Conservation (phyloP, 108 stramenopile species). For the Skeletonema menzelii region DNA sequence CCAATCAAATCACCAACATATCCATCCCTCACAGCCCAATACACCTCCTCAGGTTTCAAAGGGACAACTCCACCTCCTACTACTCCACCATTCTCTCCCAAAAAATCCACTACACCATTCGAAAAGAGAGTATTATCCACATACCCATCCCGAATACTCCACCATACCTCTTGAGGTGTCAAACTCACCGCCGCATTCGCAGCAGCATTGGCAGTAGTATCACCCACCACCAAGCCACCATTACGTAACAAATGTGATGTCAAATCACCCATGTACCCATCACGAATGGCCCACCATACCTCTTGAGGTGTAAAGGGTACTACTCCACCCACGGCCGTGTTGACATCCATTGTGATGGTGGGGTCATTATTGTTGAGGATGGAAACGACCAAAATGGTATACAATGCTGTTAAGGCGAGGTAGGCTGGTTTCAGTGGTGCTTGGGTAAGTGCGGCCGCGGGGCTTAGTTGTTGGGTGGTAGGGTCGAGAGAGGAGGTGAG, state of each 20-base stretch:
- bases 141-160: slow-evolving; percentile 57
- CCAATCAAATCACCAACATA: slow-evolving; percentile 39
- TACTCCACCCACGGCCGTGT: slow-evolving; percentile 8
- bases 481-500: slow-evolving; percentile 17
- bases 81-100: not conserved
- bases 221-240: slow-evolving; percentile 35
- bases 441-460: slow-evolving; percentile 16
- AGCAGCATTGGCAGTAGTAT: slow-evolving; percentile 3
- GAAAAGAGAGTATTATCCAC: slow-evolving; percentile 13
- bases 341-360: not conserved
- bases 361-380: not conserved
- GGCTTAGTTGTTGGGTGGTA: not conserved
- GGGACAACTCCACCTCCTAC: slow-evolving; percentile 2
- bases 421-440: slow-evolving; percentile 41
- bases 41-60: slow-evolving; percentile 45
- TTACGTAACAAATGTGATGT: slow-evolving; percentile 28
- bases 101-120: not conserved
- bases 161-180: slow-evolving; percentile 51
- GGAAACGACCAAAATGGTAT: slow-evolving; percentile 16
- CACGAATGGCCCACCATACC: slow-evolving; percentile 41
- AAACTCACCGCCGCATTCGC: slow-evolving; percentile 1
- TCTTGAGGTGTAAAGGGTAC: slow-evolving; percentile 41
- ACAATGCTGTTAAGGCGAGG: slow-evolving; percentile 41
- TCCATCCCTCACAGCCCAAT: slow-evolving; percentile 53
- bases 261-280: slow-evolving; percentile 39